Base-by-base conservation (phyloP, 345 rosid species). In the Sonneratia caseolaris region DNA sequence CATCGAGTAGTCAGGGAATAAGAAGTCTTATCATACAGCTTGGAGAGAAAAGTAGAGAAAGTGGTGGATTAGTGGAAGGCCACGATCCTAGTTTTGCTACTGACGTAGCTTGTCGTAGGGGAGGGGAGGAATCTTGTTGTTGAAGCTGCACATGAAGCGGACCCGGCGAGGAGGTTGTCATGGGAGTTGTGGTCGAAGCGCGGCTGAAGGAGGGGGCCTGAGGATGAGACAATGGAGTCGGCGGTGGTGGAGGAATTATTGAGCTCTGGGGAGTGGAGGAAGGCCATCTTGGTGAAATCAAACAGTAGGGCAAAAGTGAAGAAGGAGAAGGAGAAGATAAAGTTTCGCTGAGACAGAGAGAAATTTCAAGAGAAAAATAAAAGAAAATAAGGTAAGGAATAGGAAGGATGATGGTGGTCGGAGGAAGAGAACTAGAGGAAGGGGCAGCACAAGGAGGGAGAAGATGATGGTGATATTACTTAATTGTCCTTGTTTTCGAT, bases 71-170 rank as follows among this genome's bases (percentile, higher is more conserved):
- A 96, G 59, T 87, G 84, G 81, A 86, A 76, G 16, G 90, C 91
- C 43, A 94, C 95, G 76, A 94, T 91, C 43, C 97, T 90, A 71
- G 96, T 94, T 69, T 94, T 97, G 3, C 98, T 97, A 56, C 97
- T 95, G 57, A 88, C 96, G 69, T 94, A 94, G 36, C 95, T 90
- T 91, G 71, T 94, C 98, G 37, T 91, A 91, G 0, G 98, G 98
- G 59, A 97, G 94, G 51, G 98, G 98, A 61, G 91, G 80, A 78
- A 93, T 93, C 83, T 86, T 93, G 53, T 97, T 97, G 4, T 94
- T 96, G 36, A 89, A 93, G 73, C 94, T 91, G 75, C 97, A 93
- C 98, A 93, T 91, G 83, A 93, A 86, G 43, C 95, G 89, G 40
- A 89, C 87, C 43, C 90, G 89, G 0, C 72, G 13, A 64, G 78